Evolutionary conservation across 2,329 filamentous ascomycete species (phyloP), one percentile per base, ranked within the genome.

Genomic region (Elsinoe australis): DNA sequence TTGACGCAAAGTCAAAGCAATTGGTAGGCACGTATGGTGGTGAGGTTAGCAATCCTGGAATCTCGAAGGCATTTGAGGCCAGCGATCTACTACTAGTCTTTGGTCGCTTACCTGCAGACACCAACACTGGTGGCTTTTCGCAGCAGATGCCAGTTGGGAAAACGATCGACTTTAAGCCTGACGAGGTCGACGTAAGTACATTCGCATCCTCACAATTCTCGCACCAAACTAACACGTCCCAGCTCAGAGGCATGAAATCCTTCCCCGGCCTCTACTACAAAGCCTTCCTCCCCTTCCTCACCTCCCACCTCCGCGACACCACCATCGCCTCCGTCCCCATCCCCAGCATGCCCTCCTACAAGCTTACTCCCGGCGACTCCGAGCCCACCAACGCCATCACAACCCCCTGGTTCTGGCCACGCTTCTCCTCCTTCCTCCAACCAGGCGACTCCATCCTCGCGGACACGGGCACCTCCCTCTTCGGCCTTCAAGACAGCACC

Each of bases 11-110:
- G 1, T 55, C 66, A 14, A 59, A 60, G n/a, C 55, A 61, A 38
- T 68, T 64, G 46, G 59, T 69, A 12, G 67, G 67, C 5, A 56
- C 67, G 2, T 68, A 67, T 59, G 68, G 68, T 45, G 69, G 69
- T 8, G 55, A 56, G n/a, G 53, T 65, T 5, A 61, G 64, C 9
- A 55, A 56, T 0, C 63, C 64, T 0, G 68, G 67, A 14, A 57
- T 70, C 1, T 55, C 60, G 4, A 58, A 63, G 24, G 65, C 59
- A 3, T 62, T 67, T 10, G 58, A 63, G 42, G 50, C 54, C 0
- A 60, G 59, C 21, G 68, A 71, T 46, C 44, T 67, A 5, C 56
- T 67, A 0, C 52, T 71, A 12, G 59, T 64, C 1, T 44, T 71
- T 3, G 68, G 68, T 2, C 64, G 63, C 31, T 53, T 71, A 7